Conservation (phyloP, 106 monocot genomes). For the Agapanthus africanus region DNA sequence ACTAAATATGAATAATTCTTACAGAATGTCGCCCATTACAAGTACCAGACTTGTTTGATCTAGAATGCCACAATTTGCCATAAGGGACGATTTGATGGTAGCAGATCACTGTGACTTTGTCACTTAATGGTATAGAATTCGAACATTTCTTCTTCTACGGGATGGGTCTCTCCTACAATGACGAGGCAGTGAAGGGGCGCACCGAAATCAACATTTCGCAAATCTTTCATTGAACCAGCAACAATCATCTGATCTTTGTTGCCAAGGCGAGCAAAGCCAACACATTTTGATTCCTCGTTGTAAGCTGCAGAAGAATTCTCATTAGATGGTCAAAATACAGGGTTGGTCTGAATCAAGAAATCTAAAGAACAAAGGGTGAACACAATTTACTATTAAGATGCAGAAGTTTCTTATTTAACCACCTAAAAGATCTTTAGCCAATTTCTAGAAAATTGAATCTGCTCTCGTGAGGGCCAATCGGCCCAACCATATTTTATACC, state of each 20-base stretch:
- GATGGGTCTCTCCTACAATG: conserved; percentile 76
- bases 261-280: conserved; percentile 87
- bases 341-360: too few species aligned
- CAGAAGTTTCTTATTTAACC: too few species aligned
- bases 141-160: conserved; percentile 83
- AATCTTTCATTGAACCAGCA: conserved; percentile 64
- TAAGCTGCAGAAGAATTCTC: conserved; percentile 38
- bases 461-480: too few species aligned
- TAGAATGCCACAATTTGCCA: neutral
- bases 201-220: conserved; percentile 72
- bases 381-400: too few species aligned
- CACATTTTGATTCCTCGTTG: conserved; percentile 52
- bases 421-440: too few species aligned
- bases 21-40: neutral
- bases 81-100: conserved; percentile 5
- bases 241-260: conserved; percentile 65
- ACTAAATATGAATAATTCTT: neutral
- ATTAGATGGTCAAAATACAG: too few species aligned
- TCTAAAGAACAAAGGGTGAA: too few species aligned
- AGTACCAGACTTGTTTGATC: neutral
- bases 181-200: conserved; percentile 88
- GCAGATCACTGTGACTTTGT: neutral
- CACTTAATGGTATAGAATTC: conserved; percentile 50
- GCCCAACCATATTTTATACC: too few species aligned
- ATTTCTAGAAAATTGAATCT: too few species aligned